These are phyloP conservation scores for Volvox carteri DNA, from an alignment of 163 green algal genomes.

Conservation along the genomic window DNA sequence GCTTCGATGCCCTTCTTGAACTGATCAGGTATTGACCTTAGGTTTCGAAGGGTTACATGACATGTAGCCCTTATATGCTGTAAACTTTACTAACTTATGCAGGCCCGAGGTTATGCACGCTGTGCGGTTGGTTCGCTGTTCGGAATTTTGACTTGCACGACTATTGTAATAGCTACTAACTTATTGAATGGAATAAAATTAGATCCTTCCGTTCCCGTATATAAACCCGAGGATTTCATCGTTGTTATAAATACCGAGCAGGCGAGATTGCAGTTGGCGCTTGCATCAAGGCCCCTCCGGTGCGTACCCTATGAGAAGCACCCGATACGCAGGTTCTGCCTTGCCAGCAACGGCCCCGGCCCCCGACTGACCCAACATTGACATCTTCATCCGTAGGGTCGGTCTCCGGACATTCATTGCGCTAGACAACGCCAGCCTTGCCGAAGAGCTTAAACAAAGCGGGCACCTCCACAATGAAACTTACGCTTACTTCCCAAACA, in stretches of 20 bases:
- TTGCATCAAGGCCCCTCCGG: constrained; percentile 35
- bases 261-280: constrained; percentile 3
- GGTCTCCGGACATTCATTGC: constrained; percentile 51
- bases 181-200: too few relatives aligned
- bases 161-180: not conserved
- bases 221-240: constrained; percentile 23
- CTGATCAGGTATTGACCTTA: too few relatives aligned
- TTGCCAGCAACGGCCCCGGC: too few relatives aligned
- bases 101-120: not conserved
- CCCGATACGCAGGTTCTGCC: too few relatives aligned
- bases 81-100: not conserved
- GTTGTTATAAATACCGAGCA: constrained; percentile 45
- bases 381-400: too few relatives aligned
- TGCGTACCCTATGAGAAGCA: too few relatives aligned
- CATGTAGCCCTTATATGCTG: not conserved
- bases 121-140: not conserved
- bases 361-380: too few relatives aligned
- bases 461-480: constrained; percentile 34
- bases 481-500: constrained; percentile 51
- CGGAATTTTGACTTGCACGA: not conserved
- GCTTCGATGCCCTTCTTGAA: too few relatives aligned
- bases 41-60: too few relatives aligned
- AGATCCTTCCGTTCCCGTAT: too few relatives aligned
- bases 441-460: not conserved
- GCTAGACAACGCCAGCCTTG: constrained; percentile 14